Percentiles rank a stretch among this genome's conserved stretches.
These are phyloP conservation scores for Heliamphora pulchella DNA, from an alignment of 179 eudicot genomes.

Conservation along the genomic window DNA sequence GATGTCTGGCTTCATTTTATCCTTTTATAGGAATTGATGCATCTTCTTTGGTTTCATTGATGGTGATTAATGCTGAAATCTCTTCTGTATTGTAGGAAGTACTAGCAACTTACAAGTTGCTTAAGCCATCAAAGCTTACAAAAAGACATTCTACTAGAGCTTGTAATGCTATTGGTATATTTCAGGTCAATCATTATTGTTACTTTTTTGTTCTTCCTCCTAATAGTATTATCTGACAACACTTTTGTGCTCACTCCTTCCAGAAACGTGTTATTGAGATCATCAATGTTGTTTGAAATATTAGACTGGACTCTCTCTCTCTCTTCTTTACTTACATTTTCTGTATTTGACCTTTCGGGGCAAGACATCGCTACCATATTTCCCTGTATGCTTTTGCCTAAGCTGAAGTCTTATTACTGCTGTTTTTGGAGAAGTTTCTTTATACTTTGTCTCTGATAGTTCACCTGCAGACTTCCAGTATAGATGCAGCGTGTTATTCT, in stretches of 20 bases:
- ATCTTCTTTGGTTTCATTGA: background rate
- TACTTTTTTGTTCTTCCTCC: background rate
- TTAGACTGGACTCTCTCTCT: background rate
- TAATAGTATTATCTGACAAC: background rate
- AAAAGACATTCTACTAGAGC: background rate
- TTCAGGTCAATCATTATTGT: constrained; percentile 14
- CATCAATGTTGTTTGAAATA: background rate
- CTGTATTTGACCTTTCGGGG: background rate
- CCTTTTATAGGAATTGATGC: background rate
- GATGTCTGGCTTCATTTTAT: background rate
- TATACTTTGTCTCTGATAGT: constrained; percentile 12
- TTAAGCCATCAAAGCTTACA: constrained; percentile 1
- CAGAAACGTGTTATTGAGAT: background rate
- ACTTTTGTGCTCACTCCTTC: background rate
- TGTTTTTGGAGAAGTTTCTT: constrained; percentile 12
- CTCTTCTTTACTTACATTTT: background rate
- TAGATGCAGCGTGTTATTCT: no score
- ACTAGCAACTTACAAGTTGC: constrained; percentile 3
- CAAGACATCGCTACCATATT: background rate
- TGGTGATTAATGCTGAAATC: background rate
- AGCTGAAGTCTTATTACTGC: background rate
- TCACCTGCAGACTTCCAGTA: no score
- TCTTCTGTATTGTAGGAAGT: constrained; percentile 8
- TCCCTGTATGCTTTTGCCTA: background rate
- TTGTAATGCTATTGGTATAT: constrained; percentile 12